Evolutionary conservation across 164 flowering plant species (phyloP).

Genomic region (Liquidambar formosana): DNA sequence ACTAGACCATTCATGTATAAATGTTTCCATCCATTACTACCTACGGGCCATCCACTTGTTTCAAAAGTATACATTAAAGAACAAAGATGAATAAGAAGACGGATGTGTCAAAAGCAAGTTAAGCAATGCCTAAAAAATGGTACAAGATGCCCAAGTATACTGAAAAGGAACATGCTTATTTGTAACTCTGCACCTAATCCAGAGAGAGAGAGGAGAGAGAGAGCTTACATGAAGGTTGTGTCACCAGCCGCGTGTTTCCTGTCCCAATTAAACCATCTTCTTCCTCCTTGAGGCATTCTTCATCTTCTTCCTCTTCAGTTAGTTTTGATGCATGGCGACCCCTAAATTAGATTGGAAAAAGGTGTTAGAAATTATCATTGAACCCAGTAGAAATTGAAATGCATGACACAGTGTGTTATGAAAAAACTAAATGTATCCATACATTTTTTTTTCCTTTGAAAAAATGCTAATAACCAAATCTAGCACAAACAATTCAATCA

Average conservation of each 20-base stretch:
- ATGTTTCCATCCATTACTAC: neutral
- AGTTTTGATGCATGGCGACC: slow-evolving; percentile 99
- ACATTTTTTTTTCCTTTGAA: too few species aligned
- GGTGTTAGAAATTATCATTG: neutral
- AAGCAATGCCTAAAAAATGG: too few species aligned
- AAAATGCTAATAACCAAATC: too few species aligned
- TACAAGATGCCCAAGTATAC: too few species aligned
- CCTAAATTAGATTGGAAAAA: slow-evolving; percentile 33
- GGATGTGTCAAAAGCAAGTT: neutral
- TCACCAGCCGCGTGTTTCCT: slow-evolving; percentile 75
- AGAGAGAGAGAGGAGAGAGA: neutral
- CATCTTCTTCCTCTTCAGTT: slow-evolving; percentile 98
- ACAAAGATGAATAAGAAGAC: too few species aligned
- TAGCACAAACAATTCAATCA: too few species aligned
- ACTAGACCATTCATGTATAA: neutral
- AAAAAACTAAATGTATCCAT: too few species aligned
- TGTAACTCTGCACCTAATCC: too few species aligned
- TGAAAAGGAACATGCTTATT: too few species aligned
- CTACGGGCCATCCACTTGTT: neutral
- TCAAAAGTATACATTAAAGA: neutral
- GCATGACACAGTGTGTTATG: too few species aligned
- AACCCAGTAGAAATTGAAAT: neutral
- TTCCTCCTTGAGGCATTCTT: slow-evolving; percentile 94
- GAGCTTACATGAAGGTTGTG: slow-evolving; percentile 92
- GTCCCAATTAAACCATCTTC: slow-evolving; percentile 79